These are phyloP conservation scores for Cryphonectria japonica DNA, from an alignment of 2,329 filamentous ascomycete genomes.

Conservation along the genomic window DNA sequence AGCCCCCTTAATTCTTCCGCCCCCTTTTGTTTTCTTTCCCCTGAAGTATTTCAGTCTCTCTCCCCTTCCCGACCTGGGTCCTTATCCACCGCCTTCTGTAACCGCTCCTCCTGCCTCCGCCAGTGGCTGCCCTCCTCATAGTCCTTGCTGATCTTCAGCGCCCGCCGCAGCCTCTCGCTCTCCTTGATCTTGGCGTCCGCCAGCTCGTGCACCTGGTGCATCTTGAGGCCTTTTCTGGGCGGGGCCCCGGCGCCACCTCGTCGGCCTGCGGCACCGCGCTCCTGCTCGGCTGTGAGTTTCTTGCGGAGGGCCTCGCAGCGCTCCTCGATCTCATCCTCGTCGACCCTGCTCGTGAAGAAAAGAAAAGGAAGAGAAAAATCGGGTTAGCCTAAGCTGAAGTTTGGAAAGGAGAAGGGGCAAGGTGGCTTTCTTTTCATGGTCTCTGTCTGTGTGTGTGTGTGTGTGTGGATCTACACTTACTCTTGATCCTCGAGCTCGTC, in stretches of 20 bases:
- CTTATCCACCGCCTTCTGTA: conserved; percentile 49
- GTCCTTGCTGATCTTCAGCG: conserved; percentile 83
- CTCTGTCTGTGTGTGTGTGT: too few species aligned
- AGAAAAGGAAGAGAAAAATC: not conserved
- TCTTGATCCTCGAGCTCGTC: conserved; percentile 92
- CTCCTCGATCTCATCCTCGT: conserved; percentile 89
- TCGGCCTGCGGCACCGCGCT: conserved; percentile 41
- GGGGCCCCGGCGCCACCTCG: conserved; percentile 33
- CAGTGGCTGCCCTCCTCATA: conserved; percentile 88
- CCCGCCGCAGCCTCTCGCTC: conserved; percentile 83
- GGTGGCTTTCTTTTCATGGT: too few species aligned
- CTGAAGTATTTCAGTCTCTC: not conserved
- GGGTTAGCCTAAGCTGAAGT: too few species aligned
- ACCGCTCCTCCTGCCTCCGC: conserved; percentile 78
- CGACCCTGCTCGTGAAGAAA: conserved; percentile 56
- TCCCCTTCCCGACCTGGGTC: conserved; percentile 33
- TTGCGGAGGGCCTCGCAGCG: conserved; percentile 68
- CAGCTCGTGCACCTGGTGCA: conserved; percentile 93
- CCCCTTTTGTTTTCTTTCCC: not conserved
- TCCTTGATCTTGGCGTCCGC: conserved; percentile 96
- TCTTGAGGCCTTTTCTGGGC: conserved; percentile 69
- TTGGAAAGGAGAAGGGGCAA: not conserved
- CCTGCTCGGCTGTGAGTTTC: conserved; percentile 62
- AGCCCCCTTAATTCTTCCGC: too few species aligned
- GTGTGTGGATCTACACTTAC: conserved; percentile 47